These are phyloP conservation scores for Spizellomyces punctatus DNA, from an alignment of 192 early-diverging fungal species.

Conservation along the genomic window DNA sequence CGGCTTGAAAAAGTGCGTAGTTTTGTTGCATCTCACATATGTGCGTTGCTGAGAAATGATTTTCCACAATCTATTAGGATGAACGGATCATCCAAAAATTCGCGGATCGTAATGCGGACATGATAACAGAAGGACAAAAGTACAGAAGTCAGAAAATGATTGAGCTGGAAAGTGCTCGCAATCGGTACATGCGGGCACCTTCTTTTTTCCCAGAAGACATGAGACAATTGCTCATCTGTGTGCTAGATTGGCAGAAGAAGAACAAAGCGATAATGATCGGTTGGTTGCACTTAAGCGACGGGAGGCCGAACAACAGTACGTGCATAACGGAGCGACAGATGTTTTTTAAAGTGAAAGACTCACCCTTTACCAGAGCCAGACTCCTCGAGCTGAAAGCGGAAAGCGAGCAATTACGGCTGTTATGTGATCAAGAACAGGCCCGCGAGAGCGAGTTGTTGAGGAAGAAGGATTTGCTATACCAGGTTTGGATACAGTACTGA, in stretches of 20 bases:
- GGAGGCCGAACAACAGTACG: too few species aligned
- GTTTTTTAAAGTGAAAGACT: background rate
- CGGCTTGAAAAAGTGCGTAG: slow-evolving; percentile 5
- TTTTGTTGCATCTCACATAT: background rate
- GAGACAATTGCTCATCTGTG: too few species aligned
- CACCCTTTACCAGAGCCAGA: background rate
- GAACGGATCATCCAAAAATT: background rate
- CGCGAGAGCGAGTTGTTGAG: background rate
- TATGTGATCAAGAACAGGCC: background rate
- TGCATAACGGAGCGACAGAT: too few species aligned
- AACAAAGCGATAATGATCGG: too few species aligned
- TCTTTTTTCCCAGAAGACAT: background rate
- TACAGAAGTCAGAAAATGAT: background rate
- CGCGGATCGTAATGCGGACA: background rate
- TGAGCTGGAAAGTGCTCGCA: background rate
- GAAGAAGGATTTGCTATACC: background rate
- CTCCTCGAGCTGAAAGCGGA: background rate
- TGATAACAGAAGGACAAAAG: background rate
- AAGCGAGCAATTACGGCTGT: background rate
- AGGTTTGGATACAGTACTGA: background rate
- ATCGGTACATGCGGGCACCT: background rate
- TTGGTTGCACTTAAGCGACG: too few species aligned
- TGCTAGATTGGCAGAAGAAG: too few species aligned
- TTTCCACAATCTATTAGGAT: background rate
- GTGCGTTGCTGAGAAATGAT: background rate